These are phyloP conservation scores for Artemisia argyi DNA, from an alignment of 129 eudicot species.

Conservation along the genomic window DNA sequence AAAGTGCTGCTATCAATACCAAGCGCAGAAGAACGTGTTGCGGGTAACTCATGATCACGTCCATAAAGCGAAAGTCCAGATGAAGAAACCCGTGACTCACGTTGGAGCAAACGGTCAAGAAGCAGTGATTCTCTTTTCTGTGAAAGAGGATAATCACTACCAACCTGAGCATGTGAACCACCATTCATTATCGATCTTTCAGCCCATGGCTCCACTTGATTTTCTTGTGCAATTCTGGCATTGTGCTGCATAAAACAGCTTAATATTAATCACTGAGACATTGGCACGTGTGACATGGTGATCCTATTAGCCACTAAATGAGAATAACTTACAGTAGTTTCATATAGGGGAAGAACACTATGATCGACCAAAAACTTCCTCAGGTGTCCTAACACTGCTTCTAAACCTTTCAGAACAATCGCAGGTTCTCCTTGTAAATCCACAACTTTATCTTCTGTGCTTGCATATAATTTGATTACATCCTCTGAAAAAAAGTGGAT, in stretches of 20 bases:
- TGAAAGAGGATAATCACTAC: slow-evolving; percentile 41
- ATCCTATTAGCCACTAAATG: background rate
- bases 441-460: slow-evolving; percentile 55
- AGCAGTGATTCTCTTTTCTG: slow-evolving; percentile 47
- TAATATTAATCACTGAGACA: background rate
- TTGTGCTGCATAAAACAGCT: slow-evolving; percentile 38
- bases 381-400: slow-evolving; percentile 55
- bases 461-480: slow-evolving; percentile 37
- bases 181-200: slow-evolving; percentile 40
- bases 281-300: background rate
- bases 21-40: slow-evolving; percentile 41
- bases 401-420: slow-evolving; percentile 60
- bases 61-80: slow-evolving; percentile 52
- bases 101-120: slow-evolving; percentile 57
- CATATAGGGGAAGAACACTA: slow-evolving; percentile 61
- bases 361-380: slow-evolving; percentile 75
- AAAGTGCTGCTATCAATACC: slow-evolving; percentile 43
- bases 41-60: slow-evolving; percentile 39
- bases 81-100: slow-evolving; percentile 42
- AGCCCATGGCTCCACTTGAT: slow-evolving; percentile 48
- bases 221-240: slow-evolving; percentile 39
- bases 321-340: slow-evolving; percentile 53
- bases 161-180: slow-evolving; percentile 29
- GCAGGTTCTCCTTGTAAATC: slow-evolving; percentile 62
- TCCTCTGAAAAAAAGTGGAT: slow-evolving; percentile 38